phyloP scores from a whole-genome alignment of 2,329 filamentous ascomycete species.

The Trichoderma citrinoviride region DNA sequence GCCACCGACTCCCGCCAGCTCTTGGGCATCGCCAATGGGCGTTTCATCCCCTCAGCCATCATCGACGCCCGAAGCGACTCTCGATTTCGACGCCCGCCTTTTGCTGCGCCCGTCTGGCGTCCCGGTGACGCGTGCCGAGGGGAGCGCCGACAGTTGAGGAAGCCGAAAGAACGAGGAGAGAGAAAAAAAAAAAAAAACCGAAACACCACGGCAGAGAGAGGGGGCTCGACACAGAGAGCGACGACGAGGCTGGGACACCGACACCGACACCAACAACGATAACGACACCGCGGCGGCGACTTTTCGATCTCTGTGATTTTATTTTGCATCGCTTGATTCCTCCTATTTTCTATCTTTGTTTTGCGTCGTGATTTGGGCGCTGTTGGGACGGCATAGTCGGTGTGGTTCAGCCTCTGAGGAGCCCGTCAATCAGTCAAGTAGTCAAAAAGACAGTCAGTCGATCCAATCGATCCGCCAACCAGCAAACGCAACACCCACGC shows the following conservation, averaged over 20 bases:
- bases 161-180: neutral
- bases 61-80: neutral
- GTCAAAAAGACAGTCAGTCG: no score
- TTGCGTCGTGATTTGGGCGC: neutral
- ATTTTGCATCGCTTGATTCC: neutral
- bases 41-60: neutral
- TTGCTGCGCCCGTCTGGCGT: conserved; percentile 19
- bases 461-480: no score
- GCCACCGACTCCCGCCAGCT: conserved; percentile 5
- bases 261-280: neutral
- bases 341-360: neutral
- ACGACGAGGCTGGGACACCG: conserved; percentile 1
- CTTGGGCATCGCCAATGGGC: conserved; percentile 11
- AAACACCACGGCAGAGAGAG: neutral
- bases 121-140: conserved; percentile 22
- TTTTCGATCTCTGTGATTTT: no score
- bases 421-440: neutral
- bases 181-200: neutral
- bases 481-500: no score
- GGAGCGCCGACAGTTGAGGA: conserved; percentile 10
- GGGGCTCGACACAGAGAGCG: neutral
- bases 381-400: conserved; percentile 15
- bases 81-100: conserved; percentile 8
- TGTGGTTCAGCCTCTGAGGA: neutral
- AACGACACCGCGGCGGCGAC: neutral